A percentile compares a stretch with the other conserved stretches of the same genome.
Conservation (phyloP, 2,329 filamentous ascomycete species). For the Fusarium devonianum region DNA sequence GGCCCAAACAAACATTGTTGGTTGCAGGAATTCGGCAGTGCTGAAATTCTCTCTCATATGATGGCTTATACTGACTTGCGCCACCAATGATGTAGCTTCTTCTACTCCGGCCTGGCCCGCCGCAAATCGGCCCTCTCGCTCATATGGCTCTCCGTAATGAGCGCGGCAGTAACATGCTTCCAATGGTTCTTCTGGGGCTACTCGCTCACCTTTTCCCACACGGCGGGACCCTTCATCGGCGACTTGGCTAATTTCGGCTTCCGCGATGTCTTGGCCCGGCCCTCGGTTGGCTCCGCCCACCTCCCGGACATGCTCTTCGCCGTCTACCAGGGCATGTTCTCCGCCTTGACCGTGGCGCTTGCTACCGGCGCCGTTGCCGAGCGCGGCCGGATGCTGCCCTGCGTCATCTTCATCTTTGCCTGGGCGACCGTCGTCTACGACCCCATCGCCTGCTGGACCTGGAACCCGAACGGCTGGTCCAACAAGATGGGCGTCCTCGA, state of each 20-base stretch:
- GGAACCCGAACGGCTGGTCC: slow-evolving; percentile 85
- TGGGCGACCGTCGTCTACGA: slow-evolving; percentile 93
- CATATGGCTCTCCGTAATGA: slow-evolving; percentile 91
- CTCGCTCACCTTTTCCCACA: slow-evolving; percentile 81
- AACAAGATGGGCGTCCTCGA: slow-evolving; percentile 82
- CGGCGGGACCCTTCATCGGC: slow-evolving; percentile 77
- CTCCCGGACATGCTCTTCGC: slow-evolving; percentile 87
- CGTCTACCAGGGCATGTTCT: slow-evolving; percentile 89
- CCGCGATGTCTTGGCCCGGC: slow-evolving; percentile 74
- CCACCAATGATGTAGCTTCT: slow-evolving; percentile 63
- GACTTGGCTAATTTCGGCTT: slow-evolving; percentile 82
- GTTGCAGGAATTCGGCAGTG: background rate
- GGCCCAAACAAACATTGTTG: too few relatives aligned
- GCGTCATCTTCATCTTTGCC: slow-evolving; percentile 90
- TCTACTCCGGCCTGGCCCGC: slow-evolving; percentile 89
- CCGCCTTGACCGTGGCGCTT: slow-evolving; percentile 83
- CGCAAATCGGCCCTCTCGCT: slow-evolving; percentile 88
- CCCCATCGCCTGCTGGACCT: slow-evolving; percentile 93
- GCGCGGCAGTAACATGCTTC: slow-evolving; percentile 81
- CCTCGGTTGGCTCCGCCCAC: slow-evolving; percentile 74
- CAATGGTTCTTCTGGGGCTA: slow-evolving; percentile 98
- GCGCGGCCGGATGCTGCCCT: slow-evolving; percentile 85
- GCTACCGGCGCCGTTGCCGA: slow-evolving; percentile 87
- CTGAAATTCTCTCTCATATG: too few relatives aligned
- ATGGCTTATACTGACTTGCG: slow-evolving; percentile 12